A percentile compares a stretch with the other conserved stretches of the same genome.
Evolutionary conservation across 306 rosid genomes (phyloP).

Genomic region (Alnus glutinosa): DNA sequence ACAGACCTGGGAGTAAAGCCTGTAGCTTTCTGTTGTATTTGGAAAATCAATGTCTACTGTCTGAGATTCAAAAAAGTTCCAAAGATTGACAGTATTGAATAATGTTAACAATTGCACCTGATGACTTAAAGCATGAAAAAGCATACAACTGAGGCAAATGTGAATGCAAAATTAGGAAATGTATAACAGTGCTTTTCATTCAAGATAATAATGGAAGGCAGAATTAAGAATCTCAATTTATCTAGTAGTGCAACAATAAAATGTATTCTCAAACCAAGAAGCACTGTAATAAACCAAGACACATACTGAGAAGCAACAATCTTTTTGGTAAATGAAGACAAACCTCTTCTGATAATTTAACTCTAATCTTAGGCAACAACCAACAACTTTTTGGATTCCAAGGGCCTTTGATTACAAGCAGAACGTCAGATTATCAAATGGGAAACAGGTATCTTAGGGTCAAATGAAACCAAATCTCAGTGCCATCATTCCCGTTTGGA

Average conservation of each 20-base stretch:
- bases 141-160: not conserved
- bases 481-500: not conserved
- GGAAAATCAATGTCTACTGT: slow-evolving; percentile 86
- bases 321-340: not conserved
- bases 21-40: slow-evolving; percentile 94
- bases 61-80: slow-evolving; percentile 43
- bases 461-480: not conserved
- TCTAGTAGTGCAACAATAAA: not conserved
- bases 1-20: slow-evolving; percentile 86
- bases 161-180: not conserved
- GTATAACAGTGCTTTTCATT: not conserved
- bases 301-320: not conserved
- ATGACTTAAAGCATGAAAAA: not conserved
- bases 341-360: not conserved
- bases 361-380: not conserved
- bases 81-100: not conserved
- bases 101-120: not conserved
- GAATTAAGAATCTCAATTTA: not conserved
- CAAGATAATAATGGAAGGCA: not conserved
- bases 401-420: not conserved
- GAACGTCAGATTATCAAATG: not conserved
- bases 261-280: not conserved
- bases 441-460: not conserved
- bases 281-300: not conserved
- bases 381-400: not conserved